phyloP scores from a whole-genome alignment of 2,329 filamentous ascomycete species.

The Moelleriella libera region DNA sequence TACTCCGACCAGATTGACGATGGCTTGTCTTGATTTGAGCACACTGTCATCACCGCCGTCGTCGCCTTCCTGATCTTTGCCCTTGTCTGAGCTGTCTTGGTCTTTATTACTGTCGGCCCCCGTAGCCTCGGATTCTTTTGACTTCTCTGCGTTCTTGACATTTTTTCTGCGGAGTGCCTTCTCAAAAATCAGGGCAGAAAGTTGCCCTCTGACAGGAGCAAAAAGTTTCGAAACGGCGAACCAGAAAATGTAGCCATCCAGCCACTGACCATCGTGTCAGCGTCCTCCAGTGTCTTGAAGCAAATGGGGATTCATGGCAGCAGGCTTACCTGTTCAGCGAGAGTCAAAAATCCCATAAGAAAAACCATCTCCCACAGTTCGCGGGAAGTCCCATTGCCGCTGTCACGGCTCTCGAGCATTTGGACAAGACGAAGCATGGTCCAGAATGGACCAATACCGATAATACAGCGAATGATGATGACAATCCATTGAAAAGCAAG shows the following conservation, averaged over 20 bases:
- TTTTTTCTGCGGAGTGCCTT: constrained; percentile 69
- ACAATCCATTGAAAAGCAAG: constrained; percentile 46
- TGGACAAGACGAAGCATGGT: constrained; percentile 52
- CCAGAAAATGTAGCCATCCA: constrained; percentile 56
- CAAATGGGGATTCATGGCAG: neutral
- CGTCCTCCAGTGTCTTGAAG: neutral
- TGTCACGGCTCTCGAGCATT: constrained; percentile 42
- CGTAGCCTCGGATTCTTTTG: constrained; percentile 16
- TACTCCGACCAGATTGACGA: constrained; percentile 67
- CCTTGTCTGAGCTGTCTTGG: constrained; percentile 12
- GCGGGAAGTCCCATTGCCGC: constrained; percentile 28
- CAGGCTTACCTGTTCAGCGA: constrained; percentile 30
- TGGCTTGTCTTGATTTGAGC: constrained; percentile 45
- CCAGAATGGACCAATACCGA: constrained; percentile 59
- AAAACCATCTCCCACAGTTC: constrained; percentile 56
- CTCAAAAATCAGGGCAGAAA: constrained; percentile 60
- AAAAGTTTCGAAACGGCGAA: constrained; percentile 46
- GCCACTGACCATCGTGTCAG: constrained; percentile 21
- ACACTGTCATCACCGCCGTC: constrained; percentile 38
- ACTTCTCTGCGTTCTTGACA: constrained; percentile 47
- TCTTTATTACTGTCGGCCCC: constrained; percentile 10
- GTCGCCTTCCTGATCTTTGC: constrained; percentile 26
- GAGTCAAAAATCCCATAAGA: constrained; percentile 44
- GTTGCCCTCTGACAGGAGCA: constrained; percentile 53
- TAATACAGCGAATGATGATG: constrained; percentile 35